Evolutionary conservation across 1,284 basidiomycete species (phyloP).

Genomic region (Somion occarium): DNA sequence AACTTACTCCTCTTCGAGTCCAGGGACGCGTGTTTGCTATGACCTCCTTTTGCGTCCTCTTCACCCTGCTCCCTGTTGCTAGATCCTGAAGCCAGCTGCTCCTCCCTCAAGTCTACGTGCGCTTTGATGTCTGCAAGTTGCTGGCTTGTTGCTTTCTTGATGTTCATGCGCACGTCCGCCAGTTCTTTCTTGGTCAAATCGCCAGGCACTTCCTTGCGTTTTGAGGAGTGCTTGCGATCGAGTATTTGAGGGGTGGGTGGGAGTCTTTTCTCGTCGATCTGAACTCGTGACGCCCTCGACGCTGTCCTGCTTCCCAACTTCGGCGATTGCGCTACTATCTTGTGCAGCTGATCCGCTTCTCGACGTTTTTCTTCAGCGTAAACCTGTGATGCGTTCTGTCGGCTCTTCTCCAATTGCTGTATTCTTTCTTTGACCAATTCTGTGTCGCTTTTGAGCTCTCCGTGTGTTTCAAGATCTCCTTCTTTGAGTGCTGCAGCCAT

Average conservation of each 20-base stretch:
- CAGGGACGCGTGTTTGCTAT: no score
- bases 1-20: no score
- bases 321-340: neutral
- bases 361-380: neutral
- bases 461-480: slow-evolving; percentile 1
- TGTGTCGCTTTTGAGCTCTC: slow-evolving; percentile 3
- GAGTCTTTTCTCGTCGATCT: no score
- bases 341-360: no score
- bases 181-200: neutral
- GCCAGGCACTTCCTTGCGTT: no score
- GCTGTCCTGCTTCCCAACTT: neutral
- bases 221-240: no score
- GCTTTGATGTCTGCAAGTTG: neutral
- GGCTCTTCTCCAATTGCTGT: slow-evolving; percentile 1
- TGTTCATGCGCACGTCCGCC: neutral
- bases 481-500: slow-evolving; percentile 11
- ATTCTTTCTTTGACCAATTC: slow-evolving; percentile 3
- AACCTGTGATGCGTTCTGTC: neutral
- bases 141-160: neutral
- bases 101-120: no score
- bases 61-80: no score
- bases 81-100: no score
- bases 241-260: no score
- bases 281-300: no score
- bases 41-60: no score